Evolutionary conservation across 108 stramenopile genomes (phyloP).

Genomic region (Parmales sp.): DNA sequence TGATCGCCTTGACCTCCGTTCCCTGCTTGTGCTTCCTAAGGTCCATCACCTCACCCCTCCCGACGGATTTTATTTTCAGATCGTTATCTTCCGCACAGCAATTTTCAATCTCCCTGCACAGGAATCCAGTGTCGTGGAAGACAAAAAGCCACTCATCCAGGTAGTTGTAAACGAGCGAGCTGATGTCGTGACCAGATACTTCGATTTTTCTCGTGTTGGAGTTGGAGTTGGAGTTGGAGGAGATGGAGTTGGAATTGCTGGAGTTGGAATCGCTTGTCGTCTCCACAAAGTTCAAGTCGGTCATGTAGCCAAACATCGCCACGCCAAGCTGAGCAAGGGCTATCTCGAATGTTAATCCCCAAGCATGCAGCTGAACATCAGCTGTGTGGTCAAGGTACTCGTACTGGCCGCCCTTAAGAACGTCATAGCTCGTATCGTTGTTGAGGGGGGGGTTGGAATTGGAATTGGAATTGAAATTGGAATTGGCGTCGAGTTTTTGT

Average conservation of each 20-base stretch:
- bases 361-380: constrained; percentile 63
- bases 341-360: constrained; percentile 35
- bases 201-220: neutral
- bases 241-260: neutral
- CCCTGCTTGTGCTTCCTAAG: constrained; percentile 43
- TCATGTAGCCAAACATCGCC: constrained; percentile 67
- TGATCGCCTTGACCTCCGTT: constrained; percentile 68
- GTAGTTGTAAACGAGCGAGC: constrained; percentile 41
- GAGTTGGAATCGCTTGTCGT: constrained; percentile 27
- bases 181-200: constrained; percentile 36
- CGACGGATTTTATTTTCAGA: neutral
- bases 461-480: too few relatives aligned
- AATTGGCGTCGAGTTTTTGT: too few relatives aligned
- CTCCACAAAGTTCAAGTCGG: constrained; percentile 29
- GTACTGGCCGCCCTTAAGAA: too few relatives aligned
- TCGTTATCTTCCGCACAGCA: neutral
- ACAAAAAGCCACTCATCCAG: constrained; percentile 61
- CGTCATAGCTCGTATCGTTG: too few relatives aligned
- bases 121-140: constrained; percentile 42
- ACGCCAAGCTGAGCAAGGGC: constrained; percentile 34
- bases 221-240: constrained; percentile 8
- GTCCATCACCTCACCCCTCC: neutral
- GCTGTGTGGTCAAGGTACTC: constrained; percentile 69
- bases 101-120: constrained; percentile 26
- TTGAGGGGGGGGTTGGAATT: too few relatives aligned